Percentiles rank a stretch among this genome's conserved stretches.
Conservation (phyloP, 192 early-diverging fungal genomes). For the Backusella westeae region DNA sequence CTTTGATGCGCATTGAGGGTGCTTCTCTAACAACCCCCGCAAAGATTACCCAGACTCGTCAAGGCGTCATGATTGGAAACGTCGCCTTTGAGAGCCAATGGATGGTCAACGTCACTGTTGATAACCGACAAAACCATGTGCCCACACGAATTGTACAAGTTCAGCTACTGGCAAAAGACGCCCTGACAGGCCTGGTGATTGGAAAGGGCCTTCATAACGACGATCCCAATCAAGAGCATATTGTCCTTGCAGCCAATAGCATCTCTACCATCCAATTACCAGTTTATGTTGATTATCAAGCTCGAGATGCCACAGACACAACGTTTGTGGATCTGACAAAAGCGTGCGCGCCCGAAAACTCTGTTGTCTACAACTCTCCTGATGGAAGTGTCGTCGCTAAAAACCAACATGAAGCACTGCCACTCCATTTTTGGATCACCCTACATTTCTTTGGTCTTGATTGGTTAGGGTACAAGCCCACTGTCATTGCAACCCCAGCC, state of each 20-base stretch:
- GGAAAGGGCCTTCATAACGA: constrained; percentile 25
- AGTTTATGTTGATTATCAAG: constrained; percentile 23
- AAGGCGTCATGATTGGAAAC: constrained; percentile 24
- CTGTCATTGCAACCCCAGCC: constrained; percentile 30
- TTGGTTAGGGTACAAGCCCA: constrained; percentile 33
- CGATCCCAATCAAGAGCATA: constrained; percentile 15
- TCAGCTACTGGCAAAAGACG: constrained; percentile 19
- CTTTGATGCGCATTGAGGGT: constrained; percentile 24
- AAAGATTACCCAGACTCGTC: constrained; percentile 15
- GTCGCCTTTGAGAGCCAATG: constrained; percentile 30
- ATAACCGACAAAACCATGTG: constrained; percentile 29
- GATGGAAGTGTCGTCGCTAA: background rate
- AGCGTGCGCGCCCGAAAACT: constrained; percentile 16
- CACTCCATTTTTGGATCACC: constrained; percentile 32
- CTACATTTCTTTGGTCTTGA: constrained; percentile 29
- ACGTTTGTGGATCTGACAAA: constrained; percentile 30
- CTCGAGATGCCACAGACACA: constrained; percentile 24
- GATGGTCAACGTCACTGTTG: constrained; percentile 28
- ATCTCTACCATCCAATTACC: constrained; percentile 29
- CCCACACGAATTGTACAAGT: constrained; percentile 23
- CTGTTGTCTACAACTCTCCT: background rate
- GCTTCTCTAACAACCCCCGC: constrained; percentile 16
- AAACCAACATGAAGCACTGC: constrained; percentile 23
- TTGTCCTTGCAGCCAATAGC: constrained; percentile 14
- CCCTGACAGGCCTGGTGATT: constrained; percentile 23